Evolutionary conservation across 2,329 filamentous ascomycete species (phyloP).

Genomic region (Aspergillus pseudonomiae): DNA sequence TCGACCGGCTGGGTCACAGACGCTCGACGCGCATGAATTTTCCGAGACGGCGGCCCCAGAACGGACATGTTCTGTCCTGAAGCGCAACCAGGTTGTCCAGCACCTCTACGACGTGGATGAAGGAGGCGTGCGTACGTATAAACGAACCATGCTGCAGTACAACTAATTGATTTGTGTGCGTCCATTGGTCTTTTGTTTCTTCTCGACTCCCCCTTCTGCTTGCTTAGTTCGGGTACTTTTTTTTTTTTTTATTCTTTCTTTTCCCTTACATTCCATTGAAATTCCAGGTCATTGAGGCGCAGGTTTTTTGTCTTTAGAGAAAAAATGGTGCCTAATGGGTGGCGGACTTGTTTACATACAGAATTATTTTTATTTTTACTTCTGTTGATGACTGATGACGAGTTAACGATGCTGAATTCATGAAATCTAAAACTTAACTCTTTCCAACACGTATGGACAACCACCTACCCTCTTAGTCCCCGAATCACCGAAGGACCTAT

Average conservation of each 20-base stretch:
- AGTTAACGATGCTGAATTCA: constrained; percentile 7
- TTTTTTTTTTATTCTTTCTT: background rate
- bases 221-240: background rate
- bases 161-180: constrained; percentile 21
- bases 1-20: constrained; percentile 17
- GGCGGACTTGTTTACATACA: constrained; percentile 7
- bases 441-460: background rate
- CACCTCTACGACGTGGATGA: constrained; percentile 34
- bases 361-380: background rate
- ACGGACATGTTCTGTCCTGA: constrained; percentile 24
- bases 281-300: constrained; percentile 15
- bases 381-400: constrained; percentile 6
- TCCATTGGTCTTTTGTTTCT: background rate
- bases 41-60: constrained; percentile 14
- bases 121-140: constrained; percentile 37
- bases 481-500: background rate
- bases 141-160: constrained; percentile 41
- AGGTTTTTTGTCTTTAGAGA: background rate
- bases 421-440: background rate
- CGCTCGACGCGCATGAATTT: constrained; percentile 13
- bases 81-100: constrained; percentile 35
- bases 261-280: constrained; percentile 1
- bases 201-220: background rate
- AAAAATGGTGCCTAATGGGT: constrained; percentile 13
- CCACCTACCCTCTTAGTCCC: background rate